Base-by-base conservation (phyloP, 495 filamentous ascomycete species). In the Trichoderma virens region DNA sequence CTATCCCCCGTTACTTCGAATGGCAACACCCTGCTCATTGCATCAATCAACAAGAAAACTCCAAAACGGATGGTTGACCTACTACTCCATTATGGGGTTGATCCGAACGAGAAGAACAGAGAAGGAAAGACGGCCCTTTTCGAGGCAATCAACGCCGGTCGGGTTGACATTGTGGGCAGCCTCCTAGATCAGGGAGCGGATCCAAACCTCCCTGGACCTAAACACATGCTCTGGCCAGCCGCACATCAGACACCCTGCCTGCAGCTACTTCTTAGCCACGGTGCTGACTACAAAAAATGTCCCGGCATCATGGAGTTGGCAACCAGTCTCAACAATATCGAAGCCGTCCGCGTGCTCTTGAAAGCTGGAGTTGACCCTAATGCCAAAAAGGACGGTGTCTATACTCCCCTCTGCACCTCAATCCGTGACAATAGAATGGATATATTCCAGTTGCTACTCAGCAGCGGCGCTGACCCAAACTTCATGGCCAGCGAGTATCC, bases 401-500 rank as follows among this genome's bases (percentile, higher is more conserved):
- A 83, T 69, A 83, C 83, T 4, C 83, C 83, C 0, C 71, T 85
- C 0, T 84, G 80, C 71, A 82, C 83, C 2, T 74, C 82, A 16
- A 84, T 85, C 67, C 79, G 82, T 32, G 80, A 84, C 62, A 77
- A 84, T 62, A 73, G 78, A 34, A 61, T 72, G 18, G 78, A 82
- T 66, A 80, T 86, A 59, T 72, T 86, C 13, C 65, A 75, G 28
- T 72, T 83, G 8, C 74, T 86, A 0, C 74, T 85, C 18, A 66
- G 70, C 14, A 73, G 76, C 41, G 79, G 80, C 14, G 82, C 82
- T 13, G 77, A 83, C 68, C 81, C 83, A 5, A 86, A 85, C 64
- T 64, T 79, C 13, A 73, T 73, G 60, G 80, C 81, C 31, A 76
- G 76, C n/a, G 80, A 83, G 64, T 83, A 82, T 66, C 81, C 82